Percentiles rank a stretch among this genome's conserved stretches.
phyloP scores from a whole-genome alignment of 352 stramenopile species.

The Phytophthora multivora region DNA sequence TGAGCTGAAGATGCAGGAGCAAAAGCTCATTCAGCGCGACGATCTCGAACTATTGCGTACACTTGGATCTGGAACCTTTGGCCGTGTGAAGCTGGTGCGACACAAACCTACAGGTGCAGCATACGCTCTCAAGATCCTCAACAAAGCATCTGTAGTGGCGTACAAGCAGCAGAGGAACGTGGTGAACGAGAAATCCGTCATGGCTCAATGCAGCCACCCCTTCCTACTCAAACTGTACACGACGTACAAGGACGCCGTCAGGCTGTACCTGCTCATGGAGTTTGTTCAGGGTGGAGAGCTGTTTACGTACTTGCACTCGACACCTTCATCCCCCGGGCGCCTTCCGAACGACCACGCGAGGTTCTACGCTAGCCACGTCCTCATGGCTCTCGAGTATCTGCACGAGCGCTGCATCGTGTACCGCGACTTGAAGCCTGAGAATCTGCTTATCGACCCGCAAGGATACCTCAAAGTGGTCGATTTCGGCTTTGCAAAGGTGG shows the following conservation, averaged over 20 bases:
- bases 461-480: constrained; percentile 95
- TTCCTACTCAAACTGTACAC: constrained; percentile 96
- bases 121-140: constrained; percentile 95
- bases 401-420: constrained; percentile 93
- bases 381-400: constrained; percentile 86
- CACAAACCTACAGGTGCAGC: constrained; percentile 74
- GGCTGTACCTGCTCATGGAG: constrained; percentile 96
- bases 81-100: constrained; percentile 93
- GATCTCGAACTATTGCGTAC: constrained; percentile 88
- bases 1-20: constrained; percentile 35
- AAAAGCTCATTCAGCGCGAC: constrained; percentile 55
- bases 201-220: constrained; percentile 95
- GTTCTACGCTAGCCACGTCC: constrained; percentile 71
- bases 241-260: constrained; percentile 94
- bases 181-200: constrained; percentile 97
- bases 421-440: constrained; percentile 95
- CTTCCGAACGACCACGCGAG: constrained; percentile 66
- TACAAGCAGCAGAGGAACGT: constrained; percentile 97
- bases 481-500: constrained; percentile 93
- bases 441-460: constrained; percentile 94
- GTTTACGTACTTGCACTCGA: constrained; percentile 94
- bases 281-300: constrained; percentile 91
- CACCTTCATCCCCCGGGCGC: constrained; percentile 46
- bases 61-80: constrained; percentile 95
- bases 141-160: constrained; percentile 94